These are phyloP conservation scores for Cyclotella atomus DNA, from an alignment of 108 stramenopile genomes.

Conservation along the genomic window DNA sequence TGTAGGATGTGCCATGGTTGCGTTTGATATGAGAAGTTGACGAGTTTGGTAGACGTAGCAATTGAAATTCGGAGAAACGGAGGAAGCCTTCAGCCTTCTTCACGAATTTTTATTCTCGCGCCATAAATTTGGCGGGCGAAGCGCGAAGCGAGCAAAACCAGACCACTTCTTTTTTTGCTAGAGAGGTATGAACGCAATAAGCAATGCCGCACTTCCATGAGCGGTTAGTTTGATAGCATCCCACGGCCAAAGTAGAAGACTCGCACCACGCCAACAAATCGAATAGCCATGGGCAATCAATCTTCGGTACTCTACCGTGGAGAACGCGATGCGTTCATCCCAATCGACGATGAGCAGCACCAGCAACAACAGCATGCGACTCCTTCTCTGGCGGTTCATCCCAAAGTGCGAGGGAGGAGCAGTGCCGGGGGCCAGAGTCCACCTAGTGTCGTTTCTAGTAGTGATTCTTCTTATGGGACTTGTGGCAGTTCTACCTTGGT, in stretches of 20 bases:
- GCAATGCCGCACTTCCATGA: too few species aligned
- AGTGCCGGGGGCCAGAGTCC: slow-evolving; percentile 8
- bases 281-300: neutral
- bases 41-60: too few species aligned
- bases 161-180: too few species aligned
- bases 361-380: neutral
- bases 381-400: neutral
- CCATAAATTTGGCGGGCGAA: neutral
- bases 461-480: slow-evolving; percentile 35
- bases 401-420: slow-evolving; percentile 4
- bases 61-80: neutral
- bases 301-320: neutral
- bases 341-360: neutral
- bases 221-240: too few species aligned
- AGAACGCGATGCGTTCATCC: slow-evolving; percentile 7
- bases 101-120: too few species aligned
- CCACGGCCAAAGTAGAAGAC: neutral
- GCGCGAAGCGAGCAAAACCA: neutral
- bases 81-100: too few species aligned
- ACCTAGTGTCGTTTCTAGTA: slow-evolving; percentile 26
- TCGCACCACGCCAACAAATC: neutral
- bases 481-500: slow-evolving; percentile 10
- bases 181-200: too few species aligned
- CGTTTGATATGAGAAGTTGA: too few species aligned
- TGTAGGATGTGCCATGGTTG: neutral